Percentiles rank a stretch among this genome's conserved stretches.
Evolutionary conservation across 1,284 basidiomycete species (phyloP).

Genomic region (Sanghuangporus sanghuang): DNA sequence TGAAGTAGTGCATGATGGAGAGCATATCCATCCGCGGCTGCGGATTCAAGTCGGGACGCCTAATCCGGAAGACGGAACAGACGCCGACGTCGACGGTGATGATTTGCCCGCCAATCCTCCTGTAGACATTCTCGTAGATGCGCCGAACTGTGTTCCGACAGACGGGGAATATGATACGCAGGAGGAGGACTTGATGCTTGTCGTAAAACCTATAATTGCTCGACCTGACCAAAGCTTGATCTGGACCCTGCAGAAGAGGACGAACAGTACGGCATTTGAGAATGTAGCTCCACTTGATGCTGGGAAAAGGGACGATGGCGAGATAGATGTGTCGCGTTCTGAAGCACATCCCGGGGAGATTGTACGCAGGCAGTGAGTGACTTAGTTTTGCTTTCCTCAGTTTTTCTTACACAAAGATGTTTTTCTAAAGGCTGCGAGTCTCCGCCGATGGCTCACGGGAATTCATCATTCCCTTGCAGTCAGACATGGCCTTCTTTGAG

Average conservation of each 20-base stretch:
- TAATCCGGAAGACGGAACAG: not conserved
- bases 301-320: not conserved
- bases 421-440: conserved; percentile 4
- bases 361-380: conserved; percentile 13
- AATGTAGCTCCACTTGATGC: not conserved
- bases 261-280: not conserved
- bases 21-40: conserved; percentile 50
- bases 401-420: not conserved
- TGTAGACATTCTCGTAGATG: conserved; percentile 13
- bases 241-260: conserved; percentile 18
- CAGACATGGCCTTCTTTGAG: conserved; percentile 81
- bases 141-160: not conserved
- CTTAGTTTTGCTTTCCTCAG: not conserved
- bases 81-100: not conserved
- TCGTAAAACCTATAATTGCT: conserved; percentile 14
- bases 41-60: conserved; percentile 37
- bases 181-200: conserved; percentile 12
- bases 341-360: conserved; percentile 8
- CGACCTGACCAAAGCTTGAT: conserved; percentile 15
- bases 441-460: conserved; percentile 35
- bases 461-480: conserved; percentile 75
- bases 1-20: conserved; percentile 44
- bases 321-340: not conserved
- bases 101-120: not conserved
- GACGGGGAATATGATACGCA: not conserved